Percentiles rank a stretch among this genome's conserved stretches.
Conservation (phyloP, 1,284 basidiomycete genomes). For the Cutaneotrichosporon sp. region DNA sequence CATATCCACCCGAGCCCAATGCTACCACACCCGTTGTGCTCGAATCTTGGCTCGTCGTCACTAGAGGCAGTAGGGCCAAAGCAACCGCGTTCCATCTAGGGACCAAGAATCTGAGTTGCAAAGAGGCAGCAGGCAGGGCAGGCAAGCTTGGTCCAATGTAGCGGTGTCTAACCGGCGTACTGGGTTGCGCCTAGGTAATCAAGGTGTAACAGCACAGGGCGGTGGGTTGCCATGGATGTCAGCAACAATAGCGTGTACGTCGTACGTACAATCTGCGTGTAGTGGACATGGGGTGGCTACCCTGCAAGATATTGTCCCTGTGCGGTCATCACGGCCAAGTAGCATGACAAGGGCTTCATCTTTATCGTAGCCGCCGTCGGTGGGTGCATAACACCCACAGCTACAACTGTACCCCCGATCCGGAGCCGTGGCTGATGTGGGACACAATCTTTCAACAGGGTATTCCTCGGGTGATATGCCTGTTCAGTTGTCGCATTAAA, state of each 20-base stretch:
- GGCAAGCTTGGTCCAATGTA: background rate
- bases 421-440: no score
- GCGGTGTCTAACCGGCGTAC: background rate
- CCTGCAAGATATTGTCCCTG: background rate
- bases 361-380: no score
- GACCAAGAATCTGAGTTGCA: background rate
- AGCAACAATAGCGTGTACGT: background rate
- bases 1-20: constrained; percentile 7
- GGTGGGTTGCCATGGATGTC: background rate
- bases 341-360: no score
- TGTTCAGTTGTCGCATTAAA: no score
- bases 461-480: no score
- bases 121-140: background rate
- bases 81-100: background rate
- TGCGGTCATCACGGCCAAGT: no score
- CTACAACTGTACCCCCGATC: no score
- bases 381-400: no score
- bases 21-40: constrained; percentile 13
- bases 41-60: constrained; percentile 5
- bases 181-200: background rate
- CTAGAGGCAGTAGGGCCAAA: constrained; percentile 5
- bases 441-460: no score
- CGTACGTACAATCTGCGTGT: background rate
- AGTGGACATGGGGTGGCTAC: background rate
- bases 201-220: background rate